Conservation (phyloP, 768 basidiomycete genomes). For the Pleurotus sapidus region DNA sequence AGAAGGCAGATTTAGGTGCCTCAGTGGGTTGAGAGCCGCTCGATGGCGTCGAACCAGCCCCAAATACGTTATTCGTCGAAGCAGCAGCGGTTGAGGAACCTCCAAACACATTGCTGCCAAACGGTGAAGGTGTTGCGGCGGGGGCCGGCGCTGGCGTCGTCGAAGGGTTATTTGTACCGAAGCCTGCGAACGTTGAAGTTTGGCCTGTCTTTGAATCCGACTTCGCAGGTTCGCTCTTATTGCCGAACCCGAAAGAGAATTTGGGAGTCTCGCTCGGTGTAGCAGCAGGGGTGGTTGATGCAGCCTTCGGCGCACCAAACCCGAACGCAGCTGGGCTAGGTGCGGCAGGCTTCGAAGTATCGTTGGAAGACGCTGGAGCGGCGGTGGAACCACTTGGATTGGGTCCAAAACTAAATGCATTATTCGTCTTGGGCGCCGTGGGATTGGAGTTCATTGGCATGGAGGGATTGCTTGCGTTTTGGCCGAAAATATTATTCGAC, state of each 20-base stretch:
- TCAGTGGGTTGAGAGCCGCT: background rate
- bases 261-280: background rate
- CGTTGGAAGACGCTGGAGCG: background rate
- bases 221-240: background rate
- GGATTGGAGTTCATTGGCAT: too few relatives aligned
- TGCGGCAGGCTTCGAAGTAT: background rate
- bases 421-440: conserved; percentile 9
- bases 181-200: background rate
- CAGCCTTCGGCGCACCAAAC: conserved; percentile 7
- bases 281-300: conserved; percentile 10
- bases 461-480: too few relatives aligned
- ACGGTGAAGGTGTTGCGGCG: background rate
- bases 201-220: background rate
- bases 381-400: background rate
- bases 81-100: background rate
- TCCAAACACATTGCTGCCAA: background rate
- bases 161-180: background rate
- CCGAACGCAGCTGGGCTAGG: conserved; percentile 13
- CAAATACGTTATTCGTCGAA: background rate
- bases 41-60: background rate
- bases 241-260: conserved; percentile 3
- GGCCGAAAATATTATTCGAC: background rate
- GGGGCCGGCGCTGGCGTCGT: background rate
- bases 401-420: conserved; percentile 1
- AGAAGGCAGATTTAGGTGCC: background rate